Conservation (phyloP, 1,284 basidiomycete species). For the Coniferiporia sulphurascens region DNA sequence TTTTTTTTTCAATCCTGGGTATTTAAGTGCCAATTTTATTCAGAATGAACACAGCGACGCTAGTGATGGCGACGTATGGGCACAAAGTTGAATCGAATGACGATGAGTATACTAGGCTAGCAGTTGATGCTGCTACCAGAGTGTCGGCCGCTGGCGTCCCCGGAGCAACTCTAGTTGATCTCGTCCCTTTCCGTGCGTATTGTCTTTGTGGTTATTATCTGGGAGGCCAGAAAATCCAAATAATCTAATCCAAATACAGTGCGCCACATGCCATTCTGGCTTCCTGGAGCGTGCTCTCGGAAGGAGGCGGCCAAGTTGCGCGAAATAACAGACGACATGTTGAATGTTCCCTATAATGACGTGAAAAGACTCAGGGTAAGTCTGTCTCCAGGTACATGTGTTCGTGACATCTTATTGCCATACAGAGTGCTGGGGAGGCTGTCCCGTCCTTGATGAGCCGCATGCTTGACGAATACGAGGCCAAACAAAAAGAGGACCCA, state of each 20-base stretch:
- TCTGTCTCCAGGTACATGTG: not conserved
- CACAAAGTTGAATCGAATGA: slow-evolving; percentile 20
- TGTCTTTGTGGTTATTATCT: not conserved
- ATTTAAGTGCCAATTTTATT: not conserved
- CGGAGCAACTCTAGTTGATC: slow-evolving; percentile 25
- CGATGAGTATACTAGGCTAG: slow-evolving; percentile 29
- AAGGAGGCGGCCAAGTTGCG: not conserved
- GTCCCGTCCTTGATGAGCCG: slow-evolving; percentile 8
- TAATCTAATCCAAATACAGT: slow-evolving; percentile 12
- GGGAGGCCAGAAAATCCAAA: not conserved
- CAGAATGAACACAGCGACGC: slow-evolving; percentile 4
- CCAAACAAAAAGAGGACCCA: not conserved
- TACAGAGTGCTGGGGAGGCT: not conserved
- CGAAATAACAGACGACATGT: not conserved
- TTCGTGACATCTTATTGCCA: not conserved
- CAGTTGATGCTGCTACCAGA: not conserved
- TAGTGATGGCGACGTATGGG: slow-evolving; percentile 14
- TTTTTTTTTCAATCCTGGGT: not conserved
- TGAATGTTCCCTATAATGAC: slow-evolving; percentile 9
- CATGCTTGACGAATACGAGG: slow-evolving; percentile 11
- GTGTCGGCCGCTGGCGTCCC: slow-evolving; percentile 5
- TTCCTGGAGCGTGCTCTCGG: slow-evolving; percentile 27
- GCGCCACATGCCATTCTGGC: slow-evolving; percentile 24
- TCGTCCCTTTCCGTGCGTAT: slow-evolving; percentile 23
- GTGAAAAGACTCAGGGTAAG: slow-evolving; percentile 5